Base-by-base conservation (phyloP, 2,329 filamentous ascomycete genomes). In the Colletotrichum lini region DNA sequence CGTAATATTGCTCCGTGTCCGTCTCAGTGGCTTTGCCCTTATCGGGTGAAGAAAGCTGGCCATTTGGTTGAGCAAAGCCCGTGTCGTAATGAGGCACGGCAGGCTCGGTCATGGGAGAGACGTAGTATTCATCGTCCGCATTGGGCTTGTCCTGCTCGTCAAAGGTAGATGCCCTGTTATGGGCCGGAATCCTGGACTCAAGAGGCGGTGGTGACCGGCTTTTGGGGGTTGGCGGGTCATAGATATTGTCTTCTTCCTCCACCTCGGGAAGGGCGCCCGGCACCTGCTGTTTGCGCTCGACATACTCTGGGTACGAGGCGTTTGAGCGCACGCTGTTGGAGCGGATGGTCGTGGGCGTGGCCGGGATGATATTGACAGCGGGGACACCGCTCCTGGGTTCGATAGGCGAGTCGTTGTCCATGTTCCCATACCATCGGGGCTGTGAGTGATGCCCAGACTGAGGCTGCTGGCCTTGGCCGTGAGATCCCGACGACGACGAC, bases 261-360 rank as follows among this genome's bases (percentile, higher is more conserved):
- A 67, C 64, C 30, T 71, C 68, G 40, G 58, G 68, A 2, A 71
- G 56, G 9, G 68, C 57, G 16, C 57, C 64, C 9, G 64, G 9
- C 44, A 59, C 23, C 9, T 47, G 44, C 26, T 71, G 68, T 44
- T 57, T 66, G 16, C 60, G 58, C n/a, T 66, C 65, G 23, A 30
- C 60, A 54, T 60, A 35, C 16, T 52, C 68, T 52, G 54, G 60
- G 30, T 57, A 71, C 30, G 68, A 71, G 4, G 38, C 54, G 45
- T 71, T 66, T 23, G 68, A 71, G 23, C 68, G 68, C 26, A 71
- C 68, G 26, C 68, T 71, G 53, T 68, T 68, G 65, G 68, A 71
- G 44, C 68, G 68, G 30, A 67, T 44, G 3, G 68, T 71, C 7
- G 68, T 68, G n/a, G 68, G 68, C 40, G 68, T 71, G 38, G 68